These are phyloP conservation scores for Corrigiola litoralis DNA, from an alignment of 179 eudicot genomes.

Conservation along the genomic window DNA sequence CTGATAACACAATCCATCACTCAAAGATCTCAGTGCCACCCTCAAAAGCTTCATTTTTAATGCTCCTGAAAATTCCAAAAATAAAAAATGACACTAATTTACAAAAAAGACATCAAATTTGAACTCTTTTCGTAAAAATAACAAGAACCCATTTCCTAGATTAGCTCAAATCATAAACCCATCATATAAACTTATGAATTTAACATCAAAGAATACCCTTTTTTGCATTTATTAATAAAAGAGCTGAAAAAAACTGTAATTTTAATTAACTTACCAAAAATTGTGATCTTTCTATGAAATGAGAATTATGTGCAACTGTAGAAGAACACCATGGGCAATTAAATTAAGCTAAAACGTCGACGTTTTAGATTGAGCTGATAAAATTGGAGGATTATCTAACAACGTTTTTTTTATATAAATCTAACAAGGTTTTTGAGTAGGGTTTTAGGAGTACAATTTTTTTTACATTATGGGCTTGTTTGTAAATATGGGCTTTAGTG, in stretches of 20 bases:
- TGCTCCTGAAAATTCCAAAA: constrained; percentile 13
- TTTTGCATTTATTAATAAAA: neutral
- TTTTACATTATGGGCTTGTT: no score
- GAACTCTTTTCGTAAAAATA: no score
- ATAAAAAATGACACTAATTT: neutral
- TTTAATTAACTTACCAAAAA: neutral
- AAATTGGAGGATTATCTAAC: neutral
- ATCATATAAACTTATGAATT: neutral
- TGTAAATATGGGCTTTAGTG: neutral
- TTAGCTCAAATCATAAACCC: neutral
- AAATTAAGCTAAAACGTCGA: constrained; percentile 10
- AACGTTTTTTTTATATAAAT: neutral
- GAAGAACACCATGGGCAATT: neutral
- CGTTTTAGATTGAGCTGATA: neutral
- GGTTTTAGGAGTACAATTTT: neutral
- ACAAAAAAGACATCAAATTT: neutral
- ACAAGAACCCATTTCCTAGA: neutral
- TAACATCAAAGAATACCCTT: neutral
- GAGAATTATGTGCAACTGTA: neutral
- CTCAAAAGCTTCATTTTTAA: constrained; percentile 42
- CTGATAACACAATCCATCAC: constrained; percentile 23
- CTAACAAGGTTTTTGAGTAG: neutral
- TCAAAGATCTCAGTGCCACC: constrained; percentile 32
- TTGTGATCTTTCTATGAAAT: no score
- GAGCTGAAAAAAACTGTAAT: neutral